Conservation (phyloP, 2,329 filamentous ascomycete genomes). For the Alternaria atra region DNA sequence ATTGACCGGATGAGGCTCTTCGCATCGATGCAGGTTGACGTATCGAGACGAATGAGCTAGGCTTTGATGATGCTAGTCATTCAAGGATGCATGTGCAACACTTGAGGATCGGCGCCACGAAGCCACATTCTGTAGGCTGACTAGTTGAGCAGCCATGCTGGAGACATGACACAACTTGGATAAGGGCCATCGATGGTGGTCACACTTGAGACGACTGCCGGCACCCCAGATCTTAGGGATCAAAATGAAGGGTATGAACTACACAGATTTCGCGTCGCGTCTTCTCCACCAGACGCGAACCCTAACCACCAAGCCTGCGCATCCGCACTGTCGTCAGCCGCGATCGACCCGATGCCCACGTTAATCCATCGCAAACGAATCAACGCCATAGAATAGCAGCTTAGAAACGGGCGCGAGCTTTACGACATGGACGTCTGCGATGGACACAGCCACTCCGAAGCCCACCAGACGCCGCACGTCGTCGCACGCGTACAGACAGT, state of each 20-base stretch:
- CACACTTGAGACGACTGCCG: background rate
- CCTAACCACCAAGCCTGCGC: background rate
- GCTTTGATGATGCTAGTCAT: background rate
- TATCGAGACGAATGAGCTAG: background rate
- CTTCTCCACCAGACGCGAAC: slow-evolving; percentile 8
- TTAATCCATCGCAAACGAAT: background rate
- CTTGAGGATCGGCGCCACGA: background rate
- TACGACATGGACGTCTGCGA: background rate
- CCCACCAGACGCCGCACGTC: slow-evolving; percentile 1
- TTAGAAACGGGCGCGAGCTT: background rate
- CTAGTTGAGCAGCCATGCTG: background rate
- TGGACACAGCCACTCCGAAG: background rate
- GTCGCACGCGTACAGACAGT: slow-evolving; percentile 4
- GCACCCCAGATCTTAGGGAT: background rate
- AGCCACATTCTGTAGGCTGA: background rate
- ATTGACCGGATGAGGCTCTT: slow-evolving; percentile 4
- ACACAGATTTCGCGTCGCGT: slow-evolving; percentile 23
- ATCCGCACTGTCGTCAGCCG: background rate
- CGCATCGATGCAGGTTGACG: background rate
- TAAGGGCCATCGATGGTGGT: slow-evolving; percentile 4
- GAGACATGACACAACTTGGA: background rate
- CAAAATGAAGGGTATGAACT: slow-evolving; percentile 5
- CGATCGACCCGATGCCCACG: background rate
- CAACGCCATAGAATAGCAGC: background rate
- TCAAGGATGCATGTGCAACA: background rate